Evolutionary conservation across 148 eudicot species (phyloP), one percentile per base, ranked within the genome.

Genomic region (Fagopyrum tataricum): DNA sequence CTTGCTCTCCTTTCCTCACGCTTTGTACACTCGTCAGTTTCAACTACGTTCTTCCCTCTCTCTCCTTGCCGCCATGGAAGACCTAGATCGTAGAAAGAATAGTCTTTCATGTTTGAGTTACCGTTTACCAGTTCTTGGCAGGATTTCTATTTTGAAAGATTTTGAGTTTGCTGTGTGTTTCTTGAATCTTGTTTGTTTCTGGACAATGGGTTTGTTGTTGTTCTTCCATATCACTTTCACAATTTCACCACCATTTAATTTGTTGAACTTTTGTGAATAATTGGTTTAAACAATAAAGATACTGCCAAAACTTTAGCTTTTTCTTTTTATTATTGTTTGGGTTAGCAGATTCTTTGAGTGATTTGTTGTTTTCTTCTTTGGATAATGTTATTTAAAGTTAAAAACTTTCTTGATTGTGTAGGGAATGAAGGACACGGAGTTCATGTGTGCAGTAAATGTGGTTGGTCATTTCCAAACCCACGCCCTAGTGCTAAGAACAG

Each of bases 401-500:
- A 20, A 18, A 15, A 39, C 39, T 59, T 31, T 49, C 39, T 17
- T 6, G 61, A 24, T 20, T 78, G 21, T 49, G 76, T 46, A 87
- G 87, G 85, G 75, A 76, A 73, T 77, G 87, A 83, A 78, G 87
- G 80, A 62, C 86, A 86, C 51, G 82, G 87, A 41, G 88, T 75
- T 71, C 83, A 84, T 80, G 17, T 82, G 44, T 91, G 97, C 68
- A 78, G 73, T 72, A 86, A 77, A 78, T 91, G 97, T 84, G 91
- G 94, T 24, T 91, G 94, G 97, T 77, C 90, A 1, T 89, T 80
- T 72, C 94, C 97, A 37, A 91, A 91, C 7, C 79, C 90, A 47
- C 89, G 86, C 53, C 94, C 97, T 3, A 91, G 97, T 80, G 77
- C 94, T 68, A 91, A 74, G 76, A 89, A 82, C 47, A 87, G 97